Percentiles rank a stretch among this genome's conserved stretches.
phyloP scores from a whole-genome alignment of 139 green algal genomes.

The Axilococcus clingmanii region DNA sequence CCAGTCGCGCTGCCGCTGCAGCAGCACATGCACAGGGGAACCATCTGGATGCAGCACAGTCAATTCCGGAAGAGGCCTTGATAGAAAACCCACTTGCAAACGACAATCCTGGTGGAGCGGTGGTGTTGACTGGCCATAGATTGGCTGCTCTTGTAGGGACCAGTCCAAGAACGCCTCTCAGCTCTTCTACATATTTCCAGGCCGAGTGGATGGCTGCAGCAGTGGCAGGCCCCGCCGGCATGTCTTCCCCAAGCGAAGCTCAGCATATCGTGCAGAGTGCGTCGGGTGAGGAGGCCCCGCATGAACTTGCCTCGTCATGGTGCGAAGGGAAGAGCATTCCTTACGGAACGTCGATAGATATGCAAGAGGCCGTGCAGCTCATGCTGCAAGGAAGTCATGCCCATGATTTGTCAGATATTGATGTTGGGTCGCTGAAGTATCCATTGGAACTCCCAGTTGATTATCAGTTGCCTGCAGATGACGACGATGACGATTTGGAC shows the following conservation, averaged over 20 bases:
- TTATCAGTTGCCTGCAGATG: constrained; percentile 20
- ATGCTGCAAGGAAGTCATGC: constrained; percentile 58
- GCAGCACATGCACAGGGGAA: neutral
- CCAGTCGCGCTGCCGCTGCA: neutral
- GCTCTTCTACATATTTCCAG: no score
- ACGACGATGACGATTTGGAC: constrained; percentile 43
- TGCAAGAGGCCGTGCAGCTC: constrained; percentile 59
- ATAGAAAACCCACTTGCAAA: constrained; percentile 16
- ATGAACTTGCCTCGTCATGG: no score
- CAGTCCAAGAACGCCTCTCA: no score
- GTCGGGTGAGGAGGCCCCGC: no score
- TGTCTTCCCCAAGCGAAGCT: no score
- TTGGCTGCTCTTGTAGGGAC: no score
- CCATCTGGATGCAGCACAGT: neutral
- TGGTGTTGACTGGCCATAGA: no score
- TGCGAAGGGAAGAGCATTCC: no score
- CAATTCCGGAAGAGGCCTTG: constrained; percentile 10
- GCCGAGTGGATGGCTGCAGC: no score
- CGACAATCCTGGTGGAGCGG: no score
- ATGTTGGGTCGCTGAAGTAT: constrained; percentile 48
- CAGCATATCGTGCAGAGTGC: no score
- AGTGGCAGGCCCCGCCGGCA: no score
- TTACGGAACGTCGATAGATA: constrained; percentile 66
- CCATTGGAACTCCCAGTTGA: constrained; percentile 46
- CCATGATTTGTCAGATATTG: constrained; percentile 12